Base-by-base conservation (phyloP, 1,284 basidiomycete genomes). In the Trametes sp. region DNA sequence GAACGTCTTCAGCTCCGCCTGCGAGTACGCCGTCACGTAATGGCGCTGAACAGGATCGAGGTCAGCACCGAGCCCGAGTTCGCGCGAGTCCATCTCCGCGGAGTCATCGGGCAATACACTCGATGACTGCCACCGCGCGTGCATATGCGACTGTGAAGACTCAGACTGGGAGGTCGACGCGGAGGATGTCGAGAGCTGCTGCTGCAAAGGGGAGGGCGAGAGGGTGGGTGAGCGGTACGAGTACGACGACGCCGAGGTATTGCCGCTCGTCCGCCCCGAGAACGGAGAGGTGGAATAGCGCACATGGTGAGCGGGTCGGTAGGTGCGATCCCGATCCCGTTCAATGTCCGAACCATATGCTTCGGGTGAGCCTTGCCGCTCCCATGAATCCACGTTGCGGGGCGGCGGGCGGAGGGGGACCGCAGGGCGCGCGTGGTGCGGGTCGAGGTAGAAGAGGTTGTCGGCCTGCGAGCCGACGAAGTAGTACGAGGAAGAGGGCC, bases 401-500 rank as follows among this genome's bases (percentile, higher is more conserved):
- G 74, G 68, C 1, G 88, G 85, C 0, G 85, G 81, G 14, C 90
- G 86, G 8, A 96, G 82, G 0, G 92, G 89, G 11, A 99, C 81
- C 0, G 94, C 84, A 0, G 94, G 87, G 8, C 96, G 87, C 0
- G 95, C 86, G 72, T 97, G 89, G 74, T 98, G 97, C 0, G 97
- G 97, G 76, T 99, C 97, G 53, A 98, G 91, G 74, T 98, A 99
- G 77, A 98, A 97, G 7, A 98, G 82, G 56, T 88, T 92, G 68
- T 95, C 91, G 3, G 89, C 92, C 74, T 98, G 97, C 0, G 89
- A 86, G 14, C 95, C 97, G 54, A 98, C 93, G 75, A 99, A 99
- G 78, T 98, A 99, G 76, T 98, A 98, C 0, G 95, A 98, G 0
- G 95, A 97, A 24, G 93, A 93, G 0, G 97, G 97, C 29, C 96